A percentile compares a stretch with the other conserved stretches of the same genome.
phyloP scores from a whole-genome alignment of 2,329 filamentous ascomycete species.

The Coleophoma cylindrospora region DNA sequence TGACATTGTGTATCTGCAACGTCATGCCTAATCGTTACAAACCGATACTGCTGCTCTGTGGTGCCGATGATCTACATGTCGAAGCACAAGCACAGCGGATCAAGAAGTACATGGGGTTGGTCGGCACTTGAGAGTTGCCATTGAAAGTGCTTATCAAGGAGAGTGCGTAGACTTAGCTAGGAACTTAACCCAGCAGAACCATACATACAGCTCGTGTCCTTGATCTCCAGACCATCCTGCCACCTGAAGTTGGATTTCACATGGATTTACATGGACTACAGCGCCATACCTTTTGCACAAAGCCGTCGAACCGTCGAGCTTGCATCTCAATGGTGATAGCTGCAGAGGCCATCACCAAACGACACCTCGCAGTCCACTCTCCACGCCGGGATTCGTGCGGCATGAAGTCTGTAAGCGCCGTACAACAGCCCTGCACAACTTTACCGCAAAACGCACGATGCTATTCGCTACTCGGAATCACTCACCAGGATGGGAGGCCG shows the following conservation, averaged over 20 bases:
- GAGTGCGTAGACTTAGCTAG: too few relatives aligned
- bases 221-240: neutral
- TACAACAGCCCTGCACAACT: neutral
- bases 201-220: neutral
- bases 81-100: too few relatives aligned
- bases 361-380: too few relatives aligned
- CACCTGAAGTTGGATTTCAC: neutral
- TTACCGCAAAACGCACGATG: neutral
- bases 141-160: too few relatives aligned
- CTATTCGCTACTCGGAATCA: neutral
- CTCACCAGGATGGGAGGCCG: neutral
- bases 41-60: too few relatives aligned
- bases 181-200: too few relatives aligned
- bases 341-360: neutral
- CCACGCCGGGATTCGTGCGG: neutral
- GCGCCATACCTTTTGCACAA: neutral
- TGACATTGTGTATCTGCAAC: too few relatives aligned
- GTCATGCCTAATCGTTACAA: too few relatives aligned
- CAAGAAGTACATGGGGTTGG: too few relatives aligned
- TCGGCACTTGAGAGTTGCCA: too few relatives aligned
- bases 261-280: neutral
- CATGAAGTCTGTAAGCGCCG: slow-evolving; percentile 1
- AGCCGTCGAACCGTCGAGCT: neutral
- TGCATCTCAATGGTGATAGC: neutral
- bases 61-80: too few relatives aligned